Conservation (phyloP, 768 basidiomycete species). For the Mycena kentingensis region DNA sequence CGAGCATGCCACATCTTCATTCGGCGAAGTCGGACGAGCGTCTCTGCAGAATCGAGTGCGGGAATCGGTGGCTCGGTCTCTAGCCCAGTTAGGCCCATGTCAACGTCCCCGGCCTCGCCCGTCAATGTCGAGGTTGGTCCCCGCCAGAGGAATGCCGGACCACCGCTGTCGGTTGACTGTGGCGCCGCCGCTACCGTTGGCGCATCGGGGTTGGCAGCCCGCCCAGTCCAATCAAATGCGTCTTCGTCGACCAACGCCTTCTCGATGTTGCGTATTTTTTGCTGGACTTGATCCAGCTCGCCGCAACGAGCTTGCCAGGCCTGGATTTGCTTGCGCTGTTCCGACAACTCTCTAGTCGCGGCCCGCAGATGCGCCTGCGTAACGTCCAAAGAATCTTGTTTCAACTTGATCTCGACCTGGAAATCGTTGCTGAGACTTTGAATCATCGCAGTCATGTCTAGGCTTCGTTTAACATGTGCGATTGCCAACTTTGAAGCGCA, state of each 20-base stretch:
- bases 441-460: constrained; percentile 87
- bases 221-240: constrained; percentile 86
- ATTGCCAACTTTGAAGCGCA: constrained; percentile 28
- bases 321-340: constrained; percentile 85
- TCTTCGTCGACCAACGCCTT: constrained; percentile 79
- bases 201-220: constrained; percentile 42
- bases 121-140: constrained; percentile 68
- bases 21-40: constrained; percentile 71
- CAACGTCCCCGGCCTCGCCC: constrained; percentile 64
- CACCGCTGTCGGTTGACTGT: constrained; percentile 43
- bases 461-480: constrained; percentile 14
- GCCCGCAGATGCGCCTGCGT: constrained; percentile 86
- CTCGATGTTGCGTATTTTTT: constrained; percentile 83
- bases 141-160: constrained; percentile 72
- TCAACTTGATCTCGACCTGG: constrained; percentile 77
- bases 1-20: constrained; percentile 83
- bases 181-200: no score
- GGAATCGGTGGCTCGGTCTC: constrained; percentile 79
- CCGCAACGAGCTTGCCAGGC: constrained; percentile 70
- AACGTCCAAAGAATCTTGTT: constrained; percentile 85
- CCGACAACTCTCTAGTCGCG: constrained; percentile 87
- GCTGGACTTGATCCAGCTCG: constrained; percentile 79
- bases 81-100: constrained; percentile 55
- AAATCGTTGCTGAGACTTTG: constrained; percentile 79
- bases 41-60: constrained; percentile 53